Conservation (phyloP, 495 filamentous ascomycete species). For the Neurospora intermedia region DNA sequence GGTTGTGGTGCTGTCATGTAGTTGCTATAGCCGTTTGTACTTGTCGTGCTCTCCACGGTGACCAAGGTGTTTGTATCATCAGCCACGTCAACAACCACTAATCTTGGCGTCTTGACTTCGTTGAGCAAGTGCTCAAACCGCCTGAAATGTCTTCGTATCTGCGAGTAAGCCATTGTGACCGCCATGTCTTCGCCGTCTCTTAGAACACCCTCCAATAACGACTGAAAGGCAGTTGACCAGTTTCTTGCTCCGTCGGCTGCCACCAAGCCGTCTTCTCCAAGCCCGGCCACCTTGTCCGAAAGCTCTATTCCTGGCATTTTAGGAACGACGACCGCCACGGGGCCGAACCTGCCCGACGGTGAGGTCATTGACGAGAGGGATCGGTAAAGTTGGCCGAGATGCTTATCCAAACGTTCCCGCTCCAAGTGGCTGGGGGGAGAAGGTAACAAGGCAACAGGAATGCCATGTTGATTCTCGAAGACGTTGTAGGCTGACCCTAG, state of each 20-base stretch:
- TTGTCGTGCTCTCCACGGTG: slow-evolving; percentile 3
- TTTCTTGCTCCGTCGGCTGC: slow-evolving; percentile 14
- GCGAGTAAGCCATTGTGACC: slow-evolving; percentile 30
- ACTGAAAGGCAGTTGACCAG: slow-evolving; percentile 37
- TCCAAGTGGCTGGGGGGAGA: slow-evolving; percentile 7
- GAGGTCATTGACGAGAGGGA: slow-evolving; percentile 22
- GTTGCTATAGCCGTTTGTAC: not conserved
- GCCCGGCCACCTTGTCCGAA: not conserved
- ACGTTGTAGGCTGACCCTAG: slow-evolving; percentile 22
- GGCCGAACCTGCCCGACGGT: slow-evolving; percentile 30
- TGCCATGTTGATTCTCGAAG: slow-evolving; percentile 16
- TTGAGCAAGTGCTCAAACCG: slow-evolving; percentile 29
- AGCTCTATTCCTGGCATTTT: not conserved
- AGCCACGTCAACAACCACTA: slow-evolving; percentile 27
- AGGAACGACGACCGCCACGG: slow-evolving; percentile 21
- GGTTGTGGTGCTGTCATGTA: not conserved
- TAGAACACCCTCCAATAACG: slow-evolving; percentile 30
- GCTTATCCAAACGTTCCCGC: slow-evolving; percentile 17
- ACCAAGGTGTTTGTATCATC: slow-evolving; percentile 28
- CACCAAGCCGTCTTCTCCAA: not conserved
- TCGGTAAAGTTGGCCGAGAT: slow-evolving; percentile 26
- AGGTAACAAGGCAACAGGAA: slow-evolving; percentile 18
- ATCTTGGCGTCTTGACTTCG: slow-evolving; percentile 22
- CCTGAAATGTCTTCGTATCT: slow-evolving; percentile 27
- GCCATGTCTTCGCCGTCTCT: slow-evolving; percentile 38